Evolutionary conservation across 2,329 filamentous ascomycete species (phyloP).

Genomic region (Zymoseptoria ardabiliae): DNA sequence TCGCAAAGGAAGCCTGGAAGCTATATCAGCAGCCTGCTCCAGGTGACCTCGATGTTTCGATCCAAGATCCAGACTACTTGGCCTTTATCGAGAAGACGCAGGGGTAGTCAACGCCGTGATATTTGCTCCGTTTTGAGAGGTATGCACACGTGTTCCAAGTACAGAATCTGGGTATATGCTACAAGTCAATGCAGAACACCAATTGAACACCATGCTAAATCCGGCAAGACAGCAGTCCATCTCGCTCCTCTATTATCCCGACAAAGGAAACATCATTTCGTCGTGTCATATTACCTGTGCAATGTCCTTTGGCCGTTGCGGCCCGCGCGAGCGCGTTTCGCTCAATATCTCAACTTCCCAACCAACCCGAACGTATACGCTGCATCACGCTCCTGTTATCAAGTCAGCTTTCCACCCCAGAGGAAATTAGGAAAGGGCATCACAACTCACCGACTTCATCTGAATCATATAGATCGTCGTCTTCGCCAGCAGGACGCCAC

Average conservation of each 20-base stretch:
- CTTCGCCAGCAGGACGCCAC: constrained; percentile 49
- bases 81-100: constrained; percentile 10
- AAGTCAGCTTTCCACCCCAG: constrained; percentile 3
- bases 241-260: not conserved
- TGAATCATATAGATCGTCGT: constrained; percentile 58
- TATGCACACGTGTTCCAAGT: not conserved
- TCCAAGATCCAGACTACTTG: constrained; percentile 15
- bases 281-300: not conserved
- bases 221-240: not conserved
- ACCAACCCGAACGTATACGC: constrained; percentile 44
- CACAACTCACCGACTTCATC: constrained; percentile 33
- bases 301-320: not conserved
- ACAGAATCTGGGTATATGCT: not conserved
- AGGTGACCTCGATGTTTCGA: constrained; percentile 30
- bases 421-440: not conserved
- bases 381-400: constrained; percentile 40
- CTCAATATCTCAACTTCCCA: constrained; percentile 43
- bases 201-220: not conserved
- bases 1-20: constrained; percentile 38
- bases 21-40: constrained; percentile 34
- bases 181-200: not conserved
- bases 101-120: not conserved
- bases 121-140: not conserved
- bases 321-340: not conserved
- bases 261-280: not conserved